Conservation (phyloP, 495 filamentous ascomycete species). For the Aspergillus hancockii region DNA sequence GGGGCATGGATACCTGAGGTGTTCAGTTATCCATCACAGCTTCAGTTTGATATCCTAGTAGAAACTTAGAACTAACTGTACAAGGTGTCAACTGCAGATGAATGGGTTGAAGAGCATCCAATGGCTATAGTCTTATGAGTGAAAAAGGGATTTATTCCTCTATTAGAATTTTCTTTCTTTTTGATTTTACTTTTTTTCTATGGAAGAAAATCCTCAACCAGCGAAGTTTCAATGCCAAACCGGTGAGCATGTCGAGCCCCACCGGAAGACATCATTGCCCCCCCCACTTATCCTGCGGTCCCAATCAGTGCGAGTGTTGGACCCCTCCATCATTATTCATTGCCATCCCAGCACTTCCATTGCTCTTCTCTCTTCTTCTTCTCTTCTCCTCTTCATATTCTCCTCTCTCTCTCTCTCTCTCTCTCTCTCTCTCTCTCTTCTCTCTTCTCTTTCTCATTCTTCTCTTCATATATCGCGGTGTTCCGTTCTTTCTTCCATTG, state of each 20-base stretch:
- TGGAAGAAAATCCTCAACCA: neutral
- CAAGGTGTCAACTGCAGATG: too few relatives aligned
- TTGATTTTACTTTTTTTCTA: constrained; percentile 1
- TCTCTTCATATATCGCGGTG: constrained; percentile 17
- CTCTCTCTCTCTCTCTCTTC: constrained; percentile 12
- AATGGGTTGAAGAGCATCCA: too few relatives aligned
- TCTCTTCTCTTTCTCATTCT: constrained; percentile 15
- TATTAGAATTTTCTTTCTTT: neutral
- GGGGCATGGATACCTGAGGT: too few relatives aligned
- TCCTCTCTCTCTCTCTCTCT: constrained; percentile 23
- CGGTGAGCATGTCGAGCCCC: constrained; percentile 21
- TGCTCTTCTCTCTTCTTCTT: constrained; percentile 17
- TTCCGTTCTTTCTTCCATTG: constrained; percentile 3
- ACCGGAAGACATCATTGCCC: constrained; percentile 39
- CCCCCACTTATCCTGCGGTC: constrained; percentile 35
- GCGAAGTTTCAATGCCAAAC: neutral
- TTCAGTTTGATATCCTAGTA: too few relatives aligned
- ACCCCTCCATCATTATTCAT: constrained; percentile 29
- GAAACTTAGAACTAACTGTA: too few relatives aligned
- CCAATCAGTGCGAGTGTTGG: constrained; percentile 1
- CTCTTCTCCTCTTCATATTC: constrained; percentile 29
- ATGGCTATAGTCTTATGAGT: neutral
- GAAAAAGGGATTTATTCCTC: neutral
- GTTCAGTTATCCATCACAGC: too few relatives aligned
- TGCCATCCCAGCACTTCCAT: constrained; percentile 21